phyloP scores from a whole-genome alignment of 805 yeast genomes.

The Wickerhamiella sorbophila region DNA sequence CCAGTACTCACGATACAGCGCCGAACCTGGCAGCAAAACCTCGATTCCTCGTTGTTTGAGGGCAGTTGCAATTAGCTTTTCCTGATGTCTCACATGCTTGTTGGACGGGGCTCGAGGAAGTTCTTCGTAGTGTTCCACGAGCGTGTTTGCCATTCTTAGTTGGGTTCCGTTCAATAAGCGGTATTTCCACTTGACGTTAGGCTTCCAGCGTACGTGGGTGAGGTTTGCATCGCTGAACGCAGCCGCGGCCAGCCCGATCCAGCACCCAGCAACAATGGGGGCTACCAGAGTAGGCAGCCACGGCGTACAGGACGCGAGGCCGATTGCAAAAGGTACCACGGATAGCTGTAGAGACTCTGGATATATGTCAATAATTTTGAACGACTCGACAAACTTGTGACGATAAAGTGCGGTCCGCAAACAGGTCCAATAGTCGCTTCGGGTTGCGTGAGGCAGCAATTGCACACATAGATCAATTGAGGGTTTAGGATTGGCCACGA shows the following conservation, averaged over 20 bases:
- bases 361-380: not conserved
- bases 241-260: constrained; percentile 8
- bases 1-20: too few relatives aligned
- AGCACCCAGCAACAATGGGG: constrained; percentile 3
- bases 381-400: constrained; percentile 2
- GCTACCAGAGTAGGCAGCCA: constrained; percentile 8
- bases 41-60: constrained; percentile 2
- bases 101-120: constrained; percentile 8
- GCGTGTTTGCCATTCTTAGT: constrained; percentile 14
- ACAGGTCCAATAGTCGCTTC: not conserved
- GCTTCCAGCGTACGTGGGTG: constrained; percentile 6
- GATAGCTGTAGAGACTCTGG: not conserved
- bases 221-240: not conserved
- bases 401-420: constrained; percentile 8
- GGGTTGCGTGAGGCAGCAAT: not conserved
- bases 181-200: not conserved
- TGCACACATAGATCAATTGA: not conserved
- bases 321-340: not conserved
- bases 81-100: too few relatives aligned
- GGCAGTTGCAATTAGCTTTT: not conserved
- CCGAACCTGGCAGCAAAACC: too few relatives aligned
- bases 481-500: constrained; percentile 5
- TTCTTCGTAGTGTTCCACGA: constrained; percentile 17
- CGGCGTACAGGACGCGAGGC: not conserved
- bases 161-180: constrained; percentile 3